These are phyloP conservation scores for Polytrichum commune DNA, from an alignment of 225 moss, liverwort and hornwort species.

Conservation along the genomic window DNA sequence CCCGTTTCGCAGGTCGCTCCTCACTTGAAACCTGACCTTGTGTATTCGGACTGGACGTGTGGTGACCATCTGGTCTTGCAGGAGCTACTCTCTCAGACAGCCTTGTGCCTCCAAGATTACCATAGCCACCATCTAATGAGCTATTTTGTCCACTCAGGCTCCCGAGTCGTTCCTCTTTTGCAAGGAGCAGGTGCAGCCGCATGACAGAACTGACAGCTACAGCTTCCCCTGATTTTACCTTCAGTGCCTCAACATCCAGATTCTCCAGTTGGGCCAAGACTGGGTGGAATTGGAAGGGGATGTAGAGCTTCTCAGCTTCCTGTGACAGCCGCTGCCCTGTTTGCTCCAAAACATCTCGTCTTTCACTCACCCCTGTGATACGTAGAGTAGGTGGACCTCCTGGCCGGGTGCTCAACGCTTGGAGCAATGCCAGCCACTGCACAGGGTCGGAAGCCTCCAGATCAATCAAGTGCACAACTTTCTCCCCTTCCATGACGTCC, in stretches of 20 bases:
- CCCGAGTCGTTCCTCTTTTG: conserved; percentile 18
- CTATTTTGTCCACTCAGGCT: not conserved
- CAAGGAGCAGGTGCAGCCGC: conserved; percentile 39
- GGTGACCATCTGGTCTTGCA: conserved; percentile 1
- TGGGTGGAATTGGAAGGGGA: conserved; percentile 39
- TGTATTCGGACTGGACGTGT: not conserved
- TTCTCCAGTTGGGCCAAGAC: conserved; percentile 32
- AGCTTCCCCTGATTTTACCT: conserved; percentile 38
- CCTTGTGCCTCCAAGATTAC: not conserved
- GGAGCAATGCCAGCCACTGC: conserved; percentile 49
- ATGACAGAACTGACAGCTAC: conserved; percentile 47
- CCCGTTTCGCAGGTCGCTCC: conserved; percentile 2
- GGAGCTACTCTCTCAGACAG: not conserved
- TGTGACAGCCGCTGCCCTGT: conserved; percentile 37
- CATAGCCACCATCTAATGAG: conserved; percentile 2
- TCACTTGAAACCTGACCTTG: not conserved
- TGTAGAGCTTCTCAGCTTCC: conserved; percentile 36
- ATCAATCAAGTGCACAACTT: conserved; percentile 42
- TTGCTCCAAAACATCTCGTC: conserved; percentile 29
- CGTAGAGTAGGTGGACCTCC: conserved; percentile 41
- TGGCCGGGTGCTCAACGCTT: conserved; percentile 40
- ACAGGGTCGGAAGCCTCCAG: conserved; percentile 51
- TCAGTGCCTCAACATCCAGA: conserved; percentile 23
- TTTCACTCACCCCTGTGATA: conserved; percentile 48
- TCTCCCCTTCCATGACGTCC: conserved; percentile 49